phyloP scores from a whole-genome alignment of 2,329 filamentous ascomycete species.

The Tolypocladium tundrense region DNA sequence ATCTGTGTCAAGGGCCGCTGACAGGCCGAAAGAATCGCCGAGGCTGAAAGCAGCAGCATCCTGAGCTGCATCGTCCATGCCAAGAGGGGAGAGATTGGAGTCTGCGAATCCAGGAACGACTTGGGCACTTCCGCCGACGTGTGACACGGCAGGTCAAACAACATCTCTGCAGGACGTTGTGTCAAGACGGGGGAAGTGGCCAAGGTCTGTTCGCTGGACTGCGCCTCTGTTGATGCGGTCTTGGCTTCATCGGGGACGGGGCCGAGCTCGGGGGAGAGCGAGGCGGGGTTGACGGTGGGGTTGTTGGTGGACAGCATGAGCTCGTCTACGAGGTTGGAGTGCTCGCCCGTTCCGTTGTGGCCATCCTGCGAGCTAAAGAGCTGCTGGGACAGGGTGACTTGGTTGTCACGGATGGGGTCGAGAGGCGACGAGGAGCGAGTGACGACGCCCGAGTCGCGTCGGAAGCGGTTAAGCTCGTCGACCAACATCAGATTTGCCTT shows the following conservation, averaged over 20 bases:
- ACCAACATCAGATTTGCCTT: slow-evolving; percentile 38
- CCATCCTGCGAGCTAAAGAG: slow-evolving; percentile 42
- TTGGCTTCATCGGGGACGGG: slow-evolving; percentile 35
- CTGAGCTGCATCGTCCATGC: slow-evolving; percentile 43
- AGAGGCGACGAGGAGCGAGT: slow-evolving; percentile 30
- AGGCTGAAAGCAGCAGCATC: slow-evolving; percentile 55
- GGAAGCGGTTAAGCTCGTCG: slow-evolving; percentile 39
- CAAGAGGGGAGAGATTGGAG: slow-evolving; percentile 26
- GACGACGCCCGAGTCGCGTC: slow-evolving; percentile 30
- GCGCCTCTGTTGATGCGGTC: slow-evolving; percentile 9
- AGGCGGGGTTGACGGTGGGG: slow-evolving; percentile 50
- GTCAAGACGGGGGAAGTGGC: slow-evolving; percentile 70
- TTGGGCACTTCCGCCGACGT: slow-evolving; percentile 61
- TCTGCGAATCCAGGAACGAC: slow-evolving; percentile 33
- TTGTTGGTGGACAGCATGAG: slow-evolving; percentile 28
- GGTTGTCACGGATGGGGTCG: slow-evolving; percentile 32
- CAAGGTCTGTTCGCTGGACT: slow-evolving; percentile 14
- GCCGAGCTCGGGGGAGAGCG: slow-evolving; percentile 46
- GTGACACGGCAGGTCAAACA: slow-evolving; percentile 99
- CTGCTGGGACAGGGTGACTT: slow-evolving; percentile 47
- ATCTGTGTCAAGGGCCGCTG: slow-evolving; percentile 62
- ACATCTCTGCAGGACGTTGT: slow-evolving; percentile 99
- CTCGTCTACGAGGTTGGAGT: slow-evolving; percentile 29
- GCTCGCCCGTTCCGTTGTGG: slow-evolving; percentile 17
- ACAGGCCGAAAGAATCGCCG: slow-evolving; percentile 58